phyloP scores from a whole-genome alignment of 2,329 filamentous ascomycete genomes.

The Coniochaeta hoffmannii region DNA sequence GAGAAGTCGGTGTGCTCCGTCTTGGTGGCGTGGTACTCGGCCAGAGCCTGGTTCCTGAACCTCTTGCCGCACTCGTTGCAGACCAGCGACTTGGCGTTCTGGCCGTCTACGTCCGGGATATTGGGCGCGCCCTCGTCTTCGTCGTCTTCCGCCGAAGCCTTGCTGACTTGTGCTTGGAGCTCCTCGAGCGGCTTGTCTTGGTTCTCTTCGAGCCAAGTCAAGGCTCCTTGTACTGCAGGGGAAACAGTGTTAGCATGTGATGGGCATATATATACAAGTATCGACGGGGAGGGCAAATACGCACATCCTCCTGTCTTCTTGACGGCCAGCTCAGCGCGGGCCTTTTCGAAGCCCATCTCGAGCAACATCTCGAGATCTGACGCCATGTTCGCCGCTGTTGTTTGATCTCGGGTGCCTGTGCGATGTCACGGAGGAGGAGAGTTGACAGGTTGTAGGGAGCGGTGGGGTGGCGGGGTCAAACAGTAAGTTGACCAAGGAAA shows the following conservation, averaged over 20 bases:
- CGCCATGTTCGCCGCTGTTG: conserved; percentile 41
- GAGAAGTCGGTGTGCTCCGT: conserved; percentile 87
- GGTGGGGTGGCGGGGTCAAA: conserved; percentile 7
- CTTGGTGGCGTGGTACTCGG: conserved; percentile 86
- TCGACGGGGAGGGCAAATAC: conserved; percentile 22
- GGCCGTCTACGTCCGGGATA: conserved; percentile 58
- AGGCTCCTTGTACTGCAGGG: conserved; percentile 69
- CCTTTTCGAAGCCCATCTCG: conserved; percentile 76
- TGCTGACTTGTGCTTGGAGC: conserved; percentile 45
- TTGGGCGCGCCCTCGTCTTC: conserved; percentile 40
- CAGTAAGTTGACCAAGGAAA: not conserved
- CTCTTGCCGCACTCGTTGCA: conserved; percentile 95
- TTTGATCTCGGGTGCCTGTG: not conserved
- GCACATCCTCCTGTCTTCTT: conserved; percentile 74
- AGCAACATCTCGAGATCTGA: conserved; percentile 54
- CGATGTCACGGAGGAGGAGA: not conserved
- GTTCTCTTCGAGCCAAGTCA: conserved; percentile 92
- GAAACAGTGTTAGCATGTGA: not conserved
- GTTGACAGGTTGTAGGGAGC: not conserved
- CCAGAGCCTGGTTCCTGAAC: conserved; percentile 73
- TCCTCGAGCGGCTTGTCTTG: conserved; percentile 82
- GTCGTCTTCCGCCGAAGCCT: conserved; percentile 22
- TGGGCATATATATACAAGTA: conserved; percentile 1
- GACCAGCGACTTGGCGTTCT: conserved; percentile 70
- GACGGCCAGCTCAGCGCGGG: conserved; percentile 74